Evolutionary conservation across 768 basidiomycete genomes (phyloP).

Genomic region (Podaxis carcinomalis): DNA sequence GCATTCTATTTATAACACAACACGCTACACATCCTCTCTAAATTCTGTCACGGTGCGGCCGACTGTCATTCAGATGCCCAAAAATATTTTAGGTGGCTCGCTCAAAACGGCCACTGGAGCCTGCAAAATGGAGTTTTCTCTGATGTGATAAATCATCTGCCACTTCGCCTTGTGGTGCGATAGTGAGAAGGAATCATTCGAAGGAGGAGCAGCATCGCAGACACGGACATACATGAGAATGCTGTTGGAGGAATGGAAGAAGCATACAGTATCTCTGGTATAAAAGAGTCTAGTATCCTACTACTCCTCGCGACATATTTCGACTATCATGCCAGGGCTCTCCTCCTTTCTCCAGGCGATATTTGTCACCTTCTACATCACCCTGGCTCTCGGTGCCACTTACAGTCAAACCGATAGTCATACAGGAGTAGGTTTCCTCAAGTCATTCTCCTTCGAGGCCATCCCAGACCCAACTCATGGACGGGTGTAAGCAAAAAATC

Average conservation of each 20-base stretch:
- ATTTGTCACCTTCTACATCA: background rate
- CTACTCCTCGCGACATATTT: background rate
- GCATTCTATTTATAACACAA: background rate
- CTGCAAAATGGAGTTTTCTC: background rate
- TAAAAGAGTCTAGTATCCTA: background rate
- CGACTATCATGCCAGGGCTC: background rate
- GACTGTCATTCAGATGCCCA: background rate
- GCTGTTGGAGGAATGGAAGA: background rate
- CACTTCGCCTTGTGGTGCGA: background rate
- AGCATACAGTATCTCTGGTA: background rate
- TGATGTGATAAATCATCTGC: background rate
- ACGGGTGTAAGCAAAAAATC: background rate
- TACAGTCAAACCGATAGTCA: constrained; percentile 44
- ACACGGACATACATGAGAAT: background rate
- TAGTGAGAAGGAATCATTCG: background rate
- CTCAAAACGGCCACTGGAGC: background rate
- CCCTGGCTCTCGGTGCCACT: constrained; percentile 28
- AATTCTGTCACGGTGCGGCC: background rate
- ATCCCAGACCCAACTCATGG: constrained; percentile 22
- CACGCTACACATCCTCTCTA: background rate
- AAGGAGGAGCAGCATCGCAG: background rate
- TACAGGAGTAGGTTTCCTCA: constrained; percentile 42
- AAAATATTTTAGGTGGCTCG: background rate
- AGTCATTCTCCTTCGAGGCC: constrained; percentile 41
- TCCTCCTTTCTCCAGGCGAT: background rate